Evolutionary conservation across 2,329 filamentous ascomycete genomes (phyloP), one percentile per base, ranked within the genome.

Genomic region (Metarhizium brunneum): DNA sequence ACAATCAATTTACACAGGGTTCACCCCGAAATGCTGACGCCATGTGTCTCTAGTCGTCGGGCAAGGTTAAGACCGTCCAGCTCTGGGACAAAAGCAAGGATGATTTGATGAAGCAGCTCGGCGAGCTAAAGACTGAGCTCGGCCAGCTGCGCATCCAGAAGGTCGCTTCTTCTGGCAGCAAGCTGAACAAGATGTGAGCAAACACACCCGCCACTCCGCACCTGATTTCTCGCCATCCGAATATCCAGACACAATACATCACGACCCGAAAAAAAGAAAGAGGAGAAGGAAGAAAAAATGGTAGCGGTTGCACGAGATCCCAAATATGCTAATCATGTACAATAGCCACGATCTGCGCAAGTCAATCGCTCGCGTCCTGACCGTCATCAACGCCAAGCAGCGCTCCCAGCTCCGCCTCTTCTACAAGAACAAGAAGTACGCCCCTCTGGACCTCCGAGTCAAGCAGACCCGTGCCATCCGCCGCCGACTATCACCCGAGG

Each of bases 351-450:
- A 99, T 77, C 84, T 99, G 76, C 92, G 94, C 84, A 99, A 99
- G 86, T 96, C 92, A 65, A 96, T 99, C 79, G 95, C 94, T 73
- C 92, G 92, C 74, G 90, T 96, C 79, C 87, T 99, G 71, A 99
- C 94, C 77, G 85, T 99, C 82, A 96, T 99, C 87, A 99, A 97
- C 85, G 88, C 91, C 79, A 97, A 95, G 86, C 94, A 99, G 84
- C 88, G 95, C 76, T 83, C 90, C 66, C 92, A 97, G 82, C 90
- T 99, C 71, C 91, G 92, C 70, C 84, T 97, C 67, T 97, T 97
- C 88, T 99, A 99, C 87, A 95, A 96, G 85, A 88, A 88, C 87
- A 97, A 97, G 90, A 97, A 96, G 85, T 96, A 96, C 85, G 80
- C 91, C 64, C 94, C 94, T 64, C 90, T 99, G 75, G 95, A 99